Evolutionary conservation across 805 yeast species (phyloP).

Genomic region (Yamadazyma insecticola): DNA sequence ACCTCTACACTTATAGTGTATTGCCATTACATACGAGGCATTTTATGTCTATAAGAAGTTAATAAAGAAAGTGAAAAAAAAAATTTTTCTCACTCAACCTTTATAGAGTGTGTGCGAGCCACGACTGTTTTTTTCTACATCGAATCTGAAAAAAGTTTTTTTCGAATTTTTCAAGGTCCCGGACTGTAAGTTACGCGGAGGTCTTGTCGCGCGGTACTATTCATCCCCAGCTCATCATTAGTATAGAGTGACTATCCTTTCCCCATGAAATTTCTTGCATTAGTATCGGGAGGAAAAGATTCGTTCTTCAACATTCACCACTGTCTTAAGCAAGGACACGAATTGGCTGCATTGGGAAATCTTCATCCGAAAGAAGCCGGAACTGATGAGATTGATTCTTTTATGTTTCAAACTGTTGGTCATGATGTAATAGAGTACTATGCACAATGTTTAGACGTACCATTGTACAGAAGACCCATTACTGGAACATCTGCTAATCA

Average conservation of each 20-base stretch:
- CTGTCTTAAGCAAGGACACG: slow-evolving; percentile 82
- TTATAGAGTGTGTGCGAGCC: too few relatives aligned
- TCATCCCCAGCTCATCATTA: too few relatives aligned
- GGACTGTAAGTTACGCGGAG: neutral
- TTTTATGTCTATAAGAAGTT: slow-evolving; percentile 22
- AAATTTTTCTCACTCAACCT: slow-evolving; percentile 9
- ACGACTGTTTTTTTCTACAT: too few relatives aligned
- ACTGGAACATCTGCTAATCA: slow-evolving; percentile 59
- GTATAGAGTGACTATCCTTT: too few relatives aligned
- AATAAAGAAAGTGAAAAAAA: slow-evolving; percentile 9
- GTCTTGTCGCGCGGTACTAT: too few relatives aligned
- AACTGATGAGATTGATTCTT: slow-evolving; percentile 85
- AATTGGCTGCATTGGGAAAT: slow-evolving; percentile 80
- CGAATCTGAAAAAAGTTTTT: too few relatives aligned
- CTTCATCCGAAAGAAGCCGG: slow-evolving; percentile 45
- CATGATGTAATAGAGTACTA: slow-evolving; percentile 69
- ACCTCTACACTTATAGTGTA: slow-evolving; percentile 52
- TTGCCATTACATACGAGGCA: slow-evolving; percentile 55
- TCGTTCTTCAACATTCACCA: slow-evolving; percentile 87
- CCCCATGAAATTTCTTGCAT: slow-evolving; percentile 83
- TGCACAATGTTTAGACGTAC: slow-evolving; percentile 68
- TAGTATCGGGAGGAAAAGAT: slow-evolving; percentile 95
- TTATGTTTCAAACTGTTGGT: slow-evolving; percentile 98
- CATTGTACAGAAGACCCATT: slow-evolving; percentile 69
- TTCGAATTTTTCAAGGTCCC: slow-evolving; percentile 1